Conservation (phyloP, 345 rosid species). For the Cochlearia excelsa region DNA sequence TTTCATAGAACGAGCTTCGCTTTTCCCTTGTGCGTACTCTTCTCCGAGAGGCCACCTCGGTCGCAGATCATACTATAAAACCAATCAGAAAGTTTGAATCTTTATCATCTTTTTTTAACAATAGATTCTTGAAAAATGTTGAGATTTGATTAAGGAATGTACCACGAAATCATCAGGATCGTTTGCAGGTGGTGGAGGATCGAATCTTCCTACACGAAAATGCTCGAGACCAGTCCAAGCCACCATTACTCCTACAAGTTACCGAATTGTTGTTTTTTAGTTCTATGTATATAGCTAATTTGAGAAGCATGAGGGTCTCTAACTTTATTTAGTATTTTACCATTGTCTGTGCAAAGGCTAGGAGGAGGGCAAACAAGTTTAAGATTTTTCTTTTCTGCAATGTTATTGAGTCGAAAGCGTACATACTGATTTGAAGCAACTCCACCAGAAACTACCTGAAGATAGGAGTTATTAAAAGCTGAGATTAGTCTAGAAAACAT, state of each 20-base stretch:
- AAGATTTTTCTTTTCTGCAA: slow-evolving; percentile 61
- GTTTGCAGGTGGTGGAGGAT: slow-evolving; percentile 79
- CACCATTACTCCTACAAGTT: slow-evolving; percentile 75
- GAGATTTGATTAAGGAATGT: slow-evolving; percentile 19
- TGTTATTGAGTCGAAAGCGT: slow-evolving; percentile 58
- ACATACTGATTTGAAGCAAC: slow-evolving; percentile 89
- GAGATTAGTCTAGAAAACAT: slow-evolving; percentile 8
- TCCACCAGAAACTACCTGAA: slow-evolving; percentile 92
- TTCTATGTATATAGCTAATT: slow-evolving; percentile 9
- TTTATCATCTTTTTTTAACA: background rate
- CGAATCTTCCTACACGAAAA: slow-evolving; percentile 78
- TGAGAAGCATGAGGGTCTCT: slow-evolving; percentile 7
- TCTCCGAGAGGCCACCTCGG: slow-evolving; percentile 96
- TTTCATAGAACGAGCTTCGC: slow-evolving; percentile 72
- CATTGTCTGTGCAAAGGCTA: slow-evolving; percentile 89
- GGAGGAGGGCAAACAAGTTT: slow-evolving; percentile 90
- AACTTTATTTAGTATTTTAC: slow-evolving; percentile 55
- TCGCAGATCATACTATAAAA: slow-evolving; percentile 68
- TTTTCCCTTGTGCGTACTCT: slow-evolving; percentile 76
- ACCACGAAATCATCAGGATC: slow-evolving; percentile 79
- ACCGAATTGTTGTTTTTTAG: background rate
- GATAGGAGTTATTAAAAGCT: background rate
- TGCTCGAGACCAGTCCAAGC: slow-evolving; percentile 99
- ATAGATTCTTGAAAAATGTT: background rate
- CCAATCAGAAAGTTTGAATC: slow-evolving; percentile 1